A percentile compares a stretch with the other conserved stretches of the same genome.
phyloP scores from a whole-genome alignment of 2,329 filamentous ascomycete genomes.

The Lanzia echinophila region DNA sequence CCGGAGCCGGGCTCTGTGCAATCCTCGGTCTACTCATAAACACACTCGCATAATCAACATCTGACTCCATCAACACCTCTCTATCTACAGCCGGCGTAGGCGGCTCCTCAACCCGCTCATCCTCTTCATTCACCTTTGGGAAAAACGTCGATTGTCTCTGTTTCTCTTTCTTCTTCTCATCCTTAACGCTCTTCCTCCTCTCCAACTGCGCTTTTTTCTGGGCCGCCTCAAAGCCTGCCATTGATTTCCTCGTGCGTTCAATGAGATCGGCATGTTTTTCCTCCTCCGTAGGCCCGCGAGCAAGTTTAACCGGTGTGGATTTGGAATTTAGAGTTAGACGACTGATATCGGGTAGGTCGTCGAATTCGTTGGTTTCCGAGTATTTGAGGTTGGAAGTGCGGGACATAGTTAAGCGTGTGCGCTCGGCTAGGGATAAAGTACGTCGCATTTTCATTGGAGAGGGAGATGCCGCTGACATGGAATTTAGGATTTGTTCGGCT shows the following conservation, averaged over 20 bases:
- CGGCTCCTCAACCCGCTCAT: too few relatives aligned
- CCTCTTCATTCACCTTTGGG: slow-evolving; percentile 42
- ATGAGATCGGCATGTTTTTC: slow-evolving; percentile 35
- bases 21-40: slow-evolving; percentile 82
- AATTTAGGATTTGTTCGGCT: slow-evolving; percentile 50
- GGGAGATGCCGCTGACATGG: slow-evolving; percentile 48
- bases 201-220: slow-evolving; percentile 55
- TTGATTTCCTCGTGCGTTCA: slow-evolving; percentile 52
- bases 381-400: slow-evolving; percentile 41
- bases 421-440: slow-evolving; percentile 62
- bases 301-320: slow-evolving; percentile 11
- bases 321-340: slow-evolving; percentile 20
- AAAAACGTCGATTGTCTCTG: slow-evolving; percentile 41
- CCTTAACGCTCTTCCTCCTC: slow-evolving; percentile 39
- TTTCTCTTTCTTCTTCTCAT: slow-evolving; percentile 42
- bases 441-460: slow-evolving; percentile 52
- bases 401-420: slow-evolving; percentile 76
- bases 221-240: slow-evolving; percentile 55
- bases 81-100: slow-evolving; percentile 23
- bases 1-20: slow-evolving; percentile 57
- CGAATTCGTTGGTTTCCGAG: slow-evolving; percentile 25
- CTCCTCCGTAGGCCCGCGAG: slow-evolving; percentile 9
- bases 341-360: slow-evolving; percentile 24
- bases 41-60: slow-evolving; percentile 66
- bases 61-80: slow-evolving; percentile 47